Base-by-base conservation (phyloP, 2,329 filamentous ascomycete genomes). In the Exophiala sp. region DNA sequence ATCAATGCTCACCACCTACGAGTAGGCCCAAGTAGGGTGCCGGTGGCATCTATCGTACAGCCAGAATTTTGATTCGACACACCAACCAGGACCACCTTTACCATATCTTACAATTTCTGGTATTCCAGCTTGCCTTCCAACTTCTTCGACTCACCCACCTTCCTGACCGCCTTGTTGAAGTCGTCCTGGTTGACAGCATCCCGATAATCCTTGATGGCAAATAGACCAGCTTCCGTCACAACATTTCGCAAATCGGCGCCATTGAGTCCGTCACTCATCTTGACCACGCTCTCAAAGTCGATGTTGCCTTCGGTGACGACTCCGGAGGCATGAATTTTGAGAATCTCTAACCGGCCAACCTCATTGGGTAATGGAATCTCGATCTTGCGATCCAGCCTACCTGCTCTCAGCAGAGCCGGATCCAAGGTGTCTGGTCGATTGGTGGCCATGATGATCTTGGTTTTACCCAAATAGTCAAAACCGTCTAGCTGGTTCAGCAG, bases 391-490 rank as follows among this genome's bases (percentile, higher is more conserved):
- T 99, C 95, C 65, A 99, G 79, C 71, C 94, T 88, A 65, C 92
- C 92, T 40, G 92, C 92, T 76, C 92, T 86, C 52, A 99, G 80
- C 65, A 99, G 78, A 1, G 92, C 92, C 33, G 92, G 92, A 69
- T 99, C 92, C 45, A 99, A 83, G 1, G 92, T 97, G 72, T 97
- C 92, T 11, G 92, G 94, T 75, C 94, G 82, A 79, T 99, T 99
- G 55, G 94, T 97, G 35, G 91, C 94, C 95, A 99, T 99, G 77
- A 99, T 99, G 71, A 99, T 99, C 80, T 99, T 99, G 51, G 94
- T 99, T 81, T 99, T 96, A 65, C 95, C 94, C 35, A 99, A 82
- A 76, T 99, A 99, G 76, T 99, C 94, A 78, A 99, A 99, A 63
- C 95, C 94, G 71, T 99, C 94, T 50, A 99, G 84, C 74, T 99